Conservation (phyloP, 2,329 filamentous ascomycete species). For the Pestalotiopsis sp. region DNA sequence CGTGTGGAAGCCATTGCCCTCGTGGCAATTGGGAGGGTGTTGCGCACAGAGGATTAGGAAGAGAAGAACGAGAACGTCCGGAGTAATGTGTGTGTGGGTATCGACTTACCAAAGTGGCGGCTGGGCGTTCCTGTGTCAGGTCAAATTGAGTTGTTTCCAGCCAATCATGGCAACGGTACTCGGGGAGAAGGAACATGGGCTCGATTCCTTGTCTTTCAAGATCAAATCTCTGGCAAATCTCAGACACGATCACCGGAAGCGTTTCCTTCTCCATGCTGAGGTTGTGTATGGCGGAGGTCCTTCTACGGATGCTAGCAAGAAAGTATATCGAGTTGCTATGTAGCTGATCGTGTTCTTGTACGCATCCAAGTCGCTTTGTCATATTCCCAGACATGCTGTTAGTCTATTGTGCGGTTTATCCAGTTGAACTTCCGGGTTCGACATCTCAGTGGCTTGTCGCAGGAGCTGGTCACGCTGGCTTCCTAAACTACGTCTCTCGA, state of each 20-base stretch:
- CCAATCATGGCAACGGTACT: neutral
- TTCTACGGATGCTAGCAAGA: neutral
- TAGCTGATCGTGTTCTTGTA: neutral
- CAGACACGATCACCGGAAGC: constrained; percentile 3
- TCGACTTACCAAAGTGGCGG: neutral
- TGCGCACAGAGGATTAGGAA: neutral
- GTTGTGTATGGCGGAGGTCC: neutral
- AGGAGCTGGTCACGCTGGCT: too few relatives aligned
- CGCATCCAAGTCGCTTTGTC: neutral
- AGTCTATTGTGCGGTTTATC: too few relatives aligned
- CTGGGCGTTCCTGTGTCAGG: neutral
- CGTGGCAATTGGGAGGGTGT: constrained; percentile 3
- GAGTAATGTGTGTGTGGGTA: neutral
- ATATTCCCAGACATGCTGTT: neutral
- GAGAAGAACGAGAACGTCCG: neutral
- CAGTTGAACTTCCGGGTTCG: too few relatives aligned
- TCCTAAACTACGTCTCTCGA: too few relatives aligned
- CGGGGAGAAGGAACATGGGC: neutral
- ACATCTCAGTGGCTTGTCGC: too few relatives aligned
- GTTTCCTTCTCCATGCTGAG: neutral
- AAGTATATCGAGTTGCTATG: neutral
- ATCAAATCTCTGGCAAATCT: constrained; percentile 4
- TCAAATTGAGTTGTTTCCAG: constrained; percentile 3
- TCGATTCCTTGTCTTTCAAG: neutral
- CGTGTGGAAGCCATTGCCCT: constrained; percentile 7